Percentiles rank a stretch among this genome's conserved stretches.
Conservation (phyloP, 768 basidiomycete genomes). For the Plicaturopsis crispa region DNA sequence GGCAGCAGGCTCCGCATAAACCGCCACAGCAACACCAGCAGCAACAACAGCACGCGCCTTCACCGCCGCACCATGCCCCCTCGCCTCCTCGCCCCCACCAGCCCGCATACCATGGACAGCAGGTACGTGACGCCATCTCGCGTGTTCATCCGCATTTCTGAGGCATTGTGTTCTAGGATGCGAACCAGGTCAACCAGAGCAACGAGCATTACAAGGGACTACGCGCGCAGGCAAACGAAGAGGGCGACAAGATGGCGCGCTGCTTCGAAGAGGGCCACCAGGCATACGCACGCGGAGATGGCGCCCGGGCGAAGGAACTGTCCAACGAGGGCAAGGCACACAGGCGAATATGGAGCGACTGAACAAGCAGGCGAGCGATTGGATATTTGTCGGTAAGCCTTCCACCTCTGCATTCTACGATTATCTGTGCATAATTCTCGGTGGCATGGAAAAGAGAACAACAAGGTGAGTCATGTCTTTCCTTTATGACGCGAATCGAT, state of each 20-base stretch:
- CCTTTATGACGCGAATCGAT: neutral
- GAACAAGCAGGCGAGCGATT: constrained; percentile 77
- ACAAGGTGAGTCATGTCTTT: constrained; percentile 39
- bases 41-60: constrained; percentile 1
- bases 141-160: neutral
- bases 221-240: constrained; percentile 67
- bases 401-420: too few relatives aligned
- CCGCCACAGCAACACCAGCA: constrained; percentile 1
- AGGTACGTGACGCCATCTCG: neutral
- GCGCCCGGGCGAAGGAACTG: constrained; percentile 74
- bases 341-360: constrained; percentile 70
- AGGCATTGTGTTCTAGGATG: constrained; percentile 36
- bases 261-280: constrained; percentile 67
- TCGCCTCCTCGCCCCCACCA: constrained; percentile 3
- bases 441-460: constrained; percentile 71
- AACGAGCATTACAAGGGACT: constrained; percentile 64
- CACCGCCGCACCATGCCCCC: constrained; percentile 5
- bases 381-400: constrained; percentile 69
- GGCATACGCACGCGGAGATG: constrained; percentile 68
- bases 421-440: too few relatives aligned
- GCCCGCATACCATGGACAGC: neutral
- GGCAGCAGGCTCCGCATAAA: constrained; percentile 3
- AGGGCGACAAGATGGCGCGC: constrained; percentile 72
- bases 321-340: constrained; percentile 77
- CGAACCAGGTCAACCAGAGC: constrained; percentile 57